These are phyloP conservation scores for Teratosphaeria destructans DNA, from an alignment of 2,329 filamentous ascomycete species.

Conservation along the genomic window DNA sequence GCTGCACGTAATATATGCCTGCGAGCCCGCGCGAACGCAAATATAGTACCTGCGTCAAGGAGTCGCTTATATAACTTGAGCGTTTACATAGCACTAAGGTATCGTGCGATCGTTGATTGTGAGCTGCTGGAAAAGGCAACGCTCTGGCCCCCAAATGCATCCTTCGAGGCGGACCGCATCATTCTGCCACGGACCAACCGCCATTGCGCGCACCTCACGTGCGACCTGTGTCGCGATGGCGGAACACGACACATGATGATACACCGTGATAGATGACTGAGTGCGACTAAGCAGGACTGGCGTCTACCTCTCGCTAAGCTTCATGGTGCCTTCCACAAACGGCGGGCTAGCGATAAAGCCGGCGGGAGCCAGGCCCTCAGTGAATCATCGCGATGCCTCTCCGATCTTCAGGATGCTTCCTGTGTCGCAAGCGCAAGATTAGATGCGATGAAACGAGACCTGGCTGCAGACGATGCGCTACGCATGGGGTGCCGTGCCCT, in stretches of 20 bases:
- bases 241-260: too few species aligned
- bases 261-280: too few species aligned
- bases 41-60: background rate
- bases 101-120: background rate
- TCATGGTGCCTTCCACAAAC: background rate
- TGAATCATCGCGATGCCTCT: conserved; percentile 15
- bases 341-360: background rate
- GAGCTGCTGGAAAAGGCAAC: background rate
- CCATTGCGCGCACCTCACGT: too few species aligned
- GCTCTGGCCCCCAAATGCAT: background rate
- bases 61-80: background rate
- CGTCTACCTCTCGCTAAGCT: background rate
- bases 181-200: background rate
- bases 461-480: conserved; percentile 20
- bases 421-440: conserved; percentile 24
- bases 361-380: background rate
- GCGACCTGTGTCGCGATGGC: too few species aligned
- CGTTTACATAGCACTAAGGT: background rate
- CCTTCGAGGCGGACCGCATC: background rate
- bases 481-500: conserved; percentile 21
- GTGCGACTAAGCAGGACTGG: background rate
- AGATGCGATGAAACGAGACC: conserved; percentile 23
- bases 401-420: conserved; percentile 22
- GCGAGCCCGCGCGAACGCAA: background rate
- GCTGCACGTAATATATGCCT: background rate